Evolutionary conservation across 2,329 filamentous ascomycete species (phyloP).

Genomic region (Akanthomyces muscarius): DNA sequence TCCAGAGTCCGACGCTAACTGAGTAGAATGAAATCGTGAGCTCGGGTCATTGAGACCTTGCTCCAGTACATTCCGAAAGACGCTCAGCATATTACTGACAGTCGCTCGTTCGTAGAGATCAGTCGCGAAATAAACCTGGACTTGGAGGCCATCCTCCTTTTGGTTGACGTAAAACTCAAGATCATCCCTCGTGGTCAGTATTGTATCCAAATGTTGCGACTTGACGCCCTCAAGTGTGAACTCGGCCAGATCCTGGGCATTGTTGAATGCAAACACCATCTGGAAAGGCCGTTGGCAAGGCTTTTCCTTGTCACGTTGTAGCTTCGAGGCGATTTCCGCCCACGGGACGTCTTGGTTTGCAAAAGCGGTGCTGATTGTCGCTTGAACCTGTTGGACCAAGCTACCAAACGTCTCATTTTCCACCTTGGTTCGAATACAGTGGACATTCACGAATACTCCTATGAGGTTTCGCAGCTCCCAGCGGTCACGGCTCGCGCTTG

Average conservation of each 20-base stretch:
- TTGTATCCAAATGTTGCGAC: background rate
- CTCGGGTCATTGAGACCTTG: too few species aligned
- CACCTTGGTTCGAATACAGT: slow-evolving; percentile 16
- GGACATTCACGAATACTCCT: slow-evolving; percentile 13
- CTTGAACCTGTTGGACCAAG: slow-evolving; percentile 21
- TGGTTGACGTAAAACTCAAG: too few species aligned
- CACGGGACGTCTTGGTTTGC: slow-evolving; percentile 26
- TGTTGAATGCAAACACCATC: background rate
- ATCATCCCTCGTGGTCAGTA: too few species aligned
- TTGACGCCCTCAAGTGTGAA: slow-evolving; percentile 19
- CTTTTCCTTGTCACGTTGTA: background rate
- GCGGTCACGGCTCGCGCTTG: slow-evolving; percentile 9
- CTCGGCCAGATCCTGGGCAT: background rate
- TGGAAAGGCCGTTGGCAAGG: slow-evolving; percentile 9
- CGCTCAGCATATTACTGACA: too few species aligned
- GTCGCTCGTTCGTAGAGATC: too few species aligned
- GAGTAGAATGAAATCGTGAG: too few species aligned
- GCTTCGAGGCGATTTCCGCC: slow-evolving; percentile 20
- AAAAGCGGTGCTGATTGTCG: slow-evolving; percentile 16
- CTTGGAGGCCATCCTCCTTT: too few species aligned
- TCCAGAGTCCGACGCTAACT: too few species aligned
- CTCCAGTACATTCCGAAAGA: too few species aligned
- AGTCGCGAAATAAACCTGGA: too few species aligned
- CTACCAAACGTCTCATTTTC: slow-evolving; percentile 20
- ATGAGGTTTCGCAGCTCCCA: slow-evolving; percentile 7